Evolutionary conservation across 2,329 filamentous ascomycete genomes (phyloP).

Genomic region (Aspergillus thermomutatus): DNA sequence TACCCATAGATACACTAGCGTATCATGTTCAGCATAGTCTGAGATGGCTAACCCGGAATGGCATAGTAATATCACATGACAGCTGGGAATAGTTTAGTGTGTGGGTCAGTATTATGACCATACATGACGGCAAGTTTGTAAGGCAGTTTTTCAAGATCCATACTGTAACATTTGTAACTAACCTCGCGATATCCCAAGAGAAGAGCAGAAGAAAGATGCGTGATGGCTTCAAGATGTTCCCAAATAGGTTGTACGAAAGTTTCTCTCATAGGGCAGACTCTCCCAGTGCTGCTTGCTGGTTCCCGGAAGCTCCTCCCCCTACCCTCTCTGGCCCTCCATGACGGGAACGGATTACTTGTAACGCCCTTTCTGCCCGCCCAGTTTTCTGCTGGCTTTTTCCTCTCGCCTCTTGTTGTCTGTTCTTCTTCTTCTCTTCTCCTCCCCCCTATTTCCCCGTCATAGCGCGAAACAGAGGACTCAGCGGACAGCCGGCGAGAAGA

Average conservation of each 20-base stretch:
- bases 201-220: conserved; percentile 9
- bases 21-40: neutral
- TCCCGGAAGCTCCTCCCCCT: conserved; percentile 1
- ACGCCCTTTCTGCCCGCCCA: conserved; percentile 13
- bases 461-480: neutral
- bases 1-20: conserved; percentile 2
- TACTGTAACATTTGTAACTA: conserved; percentile 19
- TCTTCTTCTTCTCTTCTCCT: conserved; percentile 6
- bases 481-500: conserved; percentile 1
- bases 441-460: conserved; percentile 1
- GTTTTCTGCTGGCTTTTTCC: conserved; percentile 10
- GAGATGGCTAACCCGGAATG: neutral
- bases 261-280: neutral
- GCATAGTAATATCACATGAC: conserved; percentile 11
- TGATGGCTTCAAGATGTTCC: conserved; percentile 18
- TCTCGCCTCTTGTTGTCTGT: conserved; percentile 6
- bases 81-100: conserved; percentile 1
- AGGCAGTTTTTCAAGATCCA: conserved; percentile 9
- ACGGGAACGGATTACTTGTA: conserved; percentile 19
- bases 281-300: conserved; percentile 8
- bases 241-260: neutral
- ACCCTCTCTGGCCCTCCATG: conserved; percentile 1
- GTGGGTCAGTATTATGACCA: conserved; percentile 2
- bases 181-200: conserved; percentile 6
- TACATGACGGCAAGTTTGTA: conserved; percentile 5